phyloP scores from a whole-genome alignment of 139 green algal genomes.

The Pycnococcus provasolii region DNA sequence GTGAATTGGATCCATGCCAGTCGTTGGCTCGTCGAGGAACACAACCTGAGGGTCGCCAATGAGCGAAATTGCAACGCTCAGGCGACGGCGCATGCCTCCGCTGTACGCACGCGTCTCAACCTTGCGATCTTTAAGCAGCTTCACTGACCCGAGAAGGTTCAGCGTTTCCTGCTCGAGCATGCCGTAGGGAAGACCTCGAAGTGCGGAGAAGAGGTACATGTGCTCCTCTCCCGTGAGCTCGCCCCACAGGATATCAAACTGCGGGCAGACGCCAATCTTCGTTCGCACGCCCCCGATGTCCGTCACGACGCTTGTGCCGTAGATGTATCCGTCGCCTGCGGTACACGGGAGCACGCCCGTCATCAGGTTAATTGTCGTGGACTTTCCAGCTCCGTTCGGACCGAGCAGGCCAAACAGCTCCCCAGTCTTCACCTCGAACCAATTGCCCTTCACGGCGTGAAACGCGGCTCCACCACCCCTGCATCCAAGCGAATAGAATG shows the following conservation, averaged over 20 bases:
- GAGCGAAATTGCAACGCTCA: conserved; percentile 15
- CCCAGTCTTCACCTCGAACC: conserved; percentile 34
- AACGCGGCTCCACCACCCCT: not conserved
- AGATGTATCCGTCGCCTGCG: conserved; percentile 34
- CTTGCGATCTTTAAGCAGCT: conserved; percentile 27
- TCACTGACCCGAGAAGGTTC: conserved; percentile 11
- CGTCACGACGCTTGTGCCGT: conserved; percentile 15
- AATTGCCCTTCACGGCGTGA: conserved; percentile 21
- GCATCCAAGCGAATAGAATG: conserved; percentile 2
- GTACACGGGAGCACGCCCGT: conserved; percentile 18
- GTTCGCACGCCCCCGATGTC: conserved; percentile 51
- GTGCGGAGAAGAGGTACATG: conserved; percentile 35
- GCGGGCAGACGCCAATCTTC: conserved; percentile 42
- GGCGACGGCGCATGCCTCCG: conserved; percentile 14
- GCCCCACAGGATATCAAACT: conserved; percentile 41
- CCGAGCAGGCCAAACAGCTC: conserved; percentile 44
- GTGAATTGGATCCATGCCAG: conserved; percentile 50
- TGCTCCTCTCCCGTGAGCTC: conserved; percentile 38
- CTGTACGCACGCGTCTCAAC: conserved; percentile 14
- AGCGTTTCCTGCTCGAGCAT: conserved; percentile 7
- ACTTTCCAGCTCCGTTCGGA: conserved; percentile 31
- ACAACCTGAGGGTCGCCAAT: conserved; percentile 7
- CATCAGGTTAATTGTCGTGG: not conserved
- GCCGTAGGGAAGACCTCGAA: conserved; percentile 36
- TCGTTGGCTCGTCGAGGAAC: conserved; percentile 31